Evolutionary conservation across 1,284 basidiomycete genomes (phyloP).

Genomic region (Pterulicium gracile): DNA sequence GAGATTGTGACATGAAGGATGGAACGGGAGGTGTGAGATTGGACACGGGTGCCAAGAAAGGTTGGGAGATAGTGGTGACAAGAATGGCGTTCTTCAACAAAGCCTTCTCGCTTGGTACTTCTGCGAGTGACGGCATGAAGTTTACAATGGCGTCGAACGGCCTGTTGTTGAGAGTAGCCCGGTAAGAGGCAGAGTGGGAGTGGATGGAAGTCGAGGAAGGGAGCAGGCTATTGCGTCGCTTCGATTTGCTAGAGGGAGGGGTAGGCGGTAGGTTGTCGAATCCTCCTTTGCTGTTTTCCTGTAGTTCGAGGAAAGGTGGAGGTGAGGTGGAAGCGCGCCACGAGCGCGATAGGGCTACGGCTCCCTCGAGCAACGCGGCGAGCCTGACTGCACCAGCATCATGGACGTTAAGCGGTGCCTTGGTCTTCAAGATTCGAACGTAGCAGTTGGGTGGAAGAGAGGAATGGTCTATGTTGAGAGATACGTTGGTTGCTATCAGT

Average conservation of each 20-base stretch:
- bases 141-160: not conserved
- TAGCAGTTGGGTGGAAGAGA: not conserved
- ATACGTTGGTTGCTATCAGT: not conserved
- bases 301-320: not conserved
- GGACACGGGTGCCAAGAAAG: not conserved
- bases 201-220: not conserved
- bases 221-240: not conserved
- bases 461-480: not conserved
- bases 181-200: not conserved
- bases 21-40: not conserved
- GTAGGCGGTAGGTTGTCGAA: not conserved
- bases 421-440: not conserved
- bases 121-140: not conserved
- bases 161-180: not conserved
- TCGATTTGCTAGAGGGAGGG: not conserved
- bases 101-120: not conserved
- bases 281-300: not conserved
- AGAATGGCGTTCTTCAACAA: not conserved
- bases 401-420: conserved; percentile 1
- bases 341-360: not conserved
- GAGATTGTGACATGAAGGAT: not conserved
- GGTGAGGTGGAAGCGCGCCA: not conserved
- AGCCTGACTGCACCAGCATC: conserved; percentile 1
- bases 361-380: not conserved
- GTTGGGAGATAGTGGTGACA: conserved; percentile 1